Evolutionary conservation across 192 early-diverging fungal genomes (phyloP).

Genomic region (Jimgerdemannia flammicorona): DNA sequence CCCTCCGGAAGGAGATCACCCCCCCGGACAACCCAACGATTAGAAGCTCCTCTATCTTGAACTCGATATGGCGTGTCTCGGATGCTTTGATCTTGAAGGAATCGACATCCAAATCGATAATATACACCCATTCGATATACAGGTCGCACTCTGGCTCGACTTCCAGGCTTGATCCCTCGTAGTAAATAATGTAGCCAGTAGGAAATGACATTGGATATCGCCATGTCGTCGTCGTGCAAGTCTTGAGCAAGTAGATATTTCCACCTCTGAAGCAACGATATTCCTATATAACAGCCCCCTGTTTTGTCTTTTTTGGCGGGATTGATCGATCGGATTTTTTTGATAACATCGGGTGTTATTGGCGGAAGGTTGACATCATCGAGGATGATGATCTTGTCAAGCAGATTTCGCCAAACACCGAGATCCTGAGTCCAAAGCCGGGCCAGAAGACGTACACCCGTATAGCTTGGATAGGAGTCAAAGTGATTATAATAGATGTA

Average conservation of each 20-base stretch:
- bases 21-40: too few relatives aligned
- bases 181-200: not conserved
- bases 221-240: not conserved
- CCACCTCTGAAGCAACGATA: not conserved
- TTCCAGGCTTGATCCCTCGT: not conserved
- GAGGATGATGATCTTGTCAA: not conserved
- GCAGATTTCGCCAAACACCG: not conserved
- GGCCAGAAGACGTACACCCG: not conserved
- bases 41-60: not conserved
- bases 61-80: not conserved
- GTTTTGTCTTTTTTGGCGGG: not conserved
- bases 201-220: not conserved
- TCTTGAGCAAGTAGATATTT: not conserved
- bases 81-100: not conserved
- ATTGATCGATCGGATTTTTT: not conserved
- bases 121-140: not conserved
- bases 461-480: not conserved
- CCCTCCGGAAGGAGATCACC: too few relatives aligned
- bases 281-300: not conserved
- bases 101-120: not conserved
- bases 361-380: not conserved
- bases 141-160: not conserved
- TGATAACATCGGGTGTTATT: not conserved
- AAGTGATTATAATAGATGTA: not conserved
- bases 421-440: not conserved